Evolutionary conservation across 371 early-diverging fungal genomes (phyloP).

Genomic region (Thermomucor indicae-seudaticae): DNA sequence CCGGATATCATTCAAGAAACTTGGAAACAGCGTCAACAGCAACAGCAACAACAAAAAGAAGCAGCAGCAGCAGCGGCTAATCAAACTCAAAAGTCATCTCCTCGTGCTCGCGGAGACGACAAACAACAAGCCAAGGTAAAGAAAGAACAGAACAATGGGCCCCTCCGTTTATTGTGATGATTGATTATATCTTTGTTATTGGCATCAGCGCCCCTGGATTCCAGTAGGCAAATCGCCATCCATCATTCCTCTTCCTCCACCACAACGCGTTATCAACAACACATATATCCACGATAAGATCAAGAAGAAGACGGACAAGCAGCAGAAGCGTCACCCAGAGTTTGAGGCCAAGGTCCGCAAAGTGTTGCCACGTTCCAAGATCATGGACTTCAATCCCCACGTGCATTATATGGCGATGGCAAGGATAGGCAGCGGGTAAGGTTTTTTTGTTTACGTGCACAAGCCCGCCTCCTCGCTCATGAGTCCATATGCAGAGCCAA

Average conservation of each 20-base stretch:
- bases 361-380: constrained; percentile 34
- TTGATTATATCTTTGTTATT: too few relatives aligned
- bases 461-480: background rate
- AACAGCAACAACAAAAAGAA: too few relatives aligned
- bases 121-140: too few relatives aligned
- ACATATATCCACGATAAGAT: constrained; percentile 7
- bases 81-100: too few relatives aligned
- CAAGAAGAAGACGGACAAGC: constrained; percentile 6
- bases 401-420: constrained; percentile 29
- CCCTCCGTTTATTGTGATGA: too few relatives aligned
- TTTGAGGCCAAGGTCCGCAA: constrained; percentile 44
- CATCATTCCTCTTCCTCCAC: constrained; percentile 36
- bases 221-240: constrained; percentile 32
- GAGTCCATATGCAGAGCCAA: constrained; percentile 11
- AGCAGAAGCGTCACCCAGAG: constrained; percentile 30
- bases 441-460: background rate
- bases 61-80: too few relatives aligned
- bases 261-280: too few relatives aligned
- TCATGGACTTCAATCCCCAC: constrained; percentile 36
- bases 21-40: too few relatives aligned
- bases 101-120: too few relatives aligned
- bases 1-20: too few relatives aligned
- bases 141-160: too few relatives aligned
- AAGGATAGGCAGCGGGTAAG: constrained; percentile 47
- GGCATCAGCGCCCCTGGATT: constrained; percentile 39